These are phyloP conservation scores for Echinochloa phyllopogon DNA, from an alignment of 176 grass and related monocot genomes.

Conservation along the genomic window DNA sequence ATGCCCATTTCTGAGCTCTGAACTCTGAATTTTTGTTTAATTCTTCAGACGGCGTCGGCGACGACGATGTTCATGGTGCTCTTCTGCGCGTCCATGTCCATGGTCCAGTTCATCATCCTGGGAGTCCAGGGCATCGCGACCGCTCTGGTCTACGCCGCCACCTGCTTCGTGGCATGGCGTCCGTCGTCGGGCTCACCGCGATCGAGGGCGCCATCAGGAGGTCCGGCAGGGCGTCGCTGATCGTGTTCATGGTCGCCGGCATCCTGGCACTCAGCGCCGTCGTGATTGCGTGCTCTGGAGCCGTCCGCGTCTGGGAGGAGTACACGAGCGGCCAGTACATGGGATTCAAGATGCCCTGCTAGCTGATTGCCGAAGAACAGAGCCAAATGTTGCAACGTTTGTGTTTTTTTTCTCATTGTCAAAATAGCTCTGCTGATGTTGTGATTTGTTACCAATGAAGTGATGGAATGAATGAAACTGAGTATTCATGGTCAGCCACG, in stretches of 20 bases:
- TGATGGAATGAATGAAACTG: too few species aligned
- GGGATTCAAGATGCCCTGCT: slow-evolving; percentile 59
- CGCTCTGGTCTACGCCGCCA: slow-evolving; percentile 39
- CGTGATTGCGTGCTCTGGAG: slow-evolving; percentile 51
- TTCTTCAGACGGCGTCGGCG: background rate
- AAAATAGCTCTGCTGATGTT: background rate
- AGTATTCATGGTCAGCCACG: too few species aligned
- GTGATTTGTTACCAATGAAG: background rate
- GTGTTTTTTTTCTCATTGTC: background rate
- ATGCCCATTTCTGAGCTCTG: background rate
- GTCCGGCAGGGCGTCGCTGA: slow-evolving; percentile 49
- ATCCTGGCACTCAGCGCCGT: slow-evolving; percentile 50
- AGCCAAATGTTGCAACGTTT: background rate
- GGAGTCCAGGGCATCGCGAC: slow-evolving; percentile 28
- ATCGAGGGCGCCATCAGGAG: slow-evolving; percentile 45
- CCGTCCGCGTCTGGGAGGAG: slow-evolving; percentile 46
- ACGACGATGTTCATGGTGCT: slow-evolving; percentile 39
- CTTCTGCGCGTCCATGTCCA: slow-evolving; percentile 69
- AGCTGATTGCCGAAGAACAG: background rate
- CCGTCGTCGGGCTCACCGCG: slow-evolving; percentile 37
- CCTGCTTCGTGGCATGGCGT: slow-evolving; percentile 54
- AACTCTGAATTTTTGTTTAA: background rate
- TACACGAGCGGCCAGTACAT: slow-evolving; percentile 51
- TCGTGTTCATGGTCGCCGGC: slow-evolving; percentile 48
- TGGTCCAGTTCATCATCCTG: slow-evolving; percentile 67